Evolutionary conservation across 2,329 filamentous ascomycete genomes (phyloP), one percentile per base, ranked within the genome.

Genomic region (Cladosporium phlei): DNA sequence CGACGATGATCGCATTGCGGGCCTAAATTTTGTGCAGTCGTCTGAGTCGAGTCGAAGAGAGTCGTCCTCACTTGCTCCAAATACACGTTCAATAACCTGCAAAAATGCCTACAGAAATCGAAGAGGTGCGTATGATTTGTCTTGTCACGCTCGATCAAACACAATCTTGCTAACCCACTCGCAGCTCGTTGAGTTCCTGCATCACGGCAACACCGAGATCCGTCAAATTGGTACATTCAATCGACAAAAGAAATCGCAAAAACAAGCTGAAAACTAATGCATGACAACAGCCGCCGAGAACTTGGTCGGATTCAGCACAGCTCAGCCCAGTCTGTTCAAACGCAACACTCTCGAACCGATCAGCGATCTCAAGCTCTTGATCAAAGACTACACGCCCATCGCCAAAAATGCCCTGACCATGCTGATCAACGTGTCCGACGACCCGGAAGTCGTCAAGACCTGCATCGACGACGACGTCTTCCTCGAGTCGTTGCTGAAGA

Each of bases 351-450:
- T 95, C 10, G 76, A 85, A 51, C 90, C 93, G 0, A 73, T 97
- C 33, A 87, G 84, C 59, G 86, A 96, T 60, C 72, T 98, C 50
- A 97, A 95, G 66, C 76, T 96, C 3, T 71, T 97, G 20, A 78
- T 93, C 28, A 82, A 82, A 61, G 93, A 97, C 65, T 86, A 95
- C 62, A 76, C 94, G 82, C 81, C 85, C 65, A 95, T 96, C 51
- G 86, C 91, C n/a, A 88, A 93, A 65, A 86, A 95, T 80, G 90
- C 86, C 28, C 71, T 96, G 56, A 94, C 83, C 11, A 91, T 96
- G 56, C 82, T 98, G 52, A 79, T 97, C 59, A 96, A 95, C 64
- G 73, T 93, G 12, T 85, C 86, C 1, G 80, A 80, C 12, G 90
- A 97, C 58, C 70, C 73, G 10, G 86, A 90, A 44, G 74, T 97